Base-by-base conservation (phyloP, 257 asterid genomes). In the Lavandula angustifolia region DNA sequence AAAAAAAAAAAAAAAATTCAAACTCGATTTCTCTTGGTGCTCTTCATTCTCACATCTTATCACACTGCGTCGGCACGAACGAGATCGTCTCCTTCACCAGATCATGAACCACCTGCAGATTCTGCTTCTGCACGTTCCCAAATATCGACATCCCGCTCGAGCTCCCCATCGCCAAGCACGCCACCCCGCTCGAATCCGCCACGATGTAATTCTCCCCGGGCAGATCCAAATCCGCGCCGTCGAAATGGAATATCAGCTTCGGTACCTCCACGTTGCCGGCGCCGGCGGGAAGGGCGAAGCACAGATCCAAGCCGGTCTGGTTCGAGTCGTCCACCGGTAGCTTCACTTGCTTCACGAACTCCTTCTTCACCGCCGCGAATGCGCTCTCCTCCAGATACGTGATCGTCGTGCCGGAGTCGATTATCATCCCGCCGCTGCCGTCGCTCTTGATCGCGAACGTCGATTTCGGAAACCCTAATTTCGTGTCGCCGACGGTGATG, bases 401-500 rank as follows among this genome's bases (percentile, higher is more conserved):
- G 14, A 91, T 82, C 1, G 98, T 91, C 0, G 98, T 91, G 18
- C 98, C 98, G 1, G 96, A 91, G 61, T 91, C 98, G 16, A 91
- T 84, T 13, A 91, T 91, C 82, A 86, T 48, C n/a, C 98, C 96
- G 0, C 98, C 96, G 8, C 64, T 70, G 18, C 98, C 98, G 29
- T 91, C 96, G 0, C 56, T 41, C 1, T 77, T 76, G 71, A 86
- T 79, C 60, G 74, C 67, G 54, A 91, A 86, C 0, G 82, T 55
- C 0, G 92, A 76, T 44, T 76, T 66, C 38, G 80, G 41, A 70
- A 88, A 81, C 0, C 88, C 77, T 4, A 88, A 33, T 5, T 7
- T 81, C 12, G 80, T 85, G 13, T 67, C 85, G 6, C 98, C 98
- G 1, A 91, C 87, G 3, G 95, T 76, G 54, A 91, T 91, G 60